Conservation (phyloP, 1,139 yeast genomes). For the Insectozyma bohioensis region DNA sequence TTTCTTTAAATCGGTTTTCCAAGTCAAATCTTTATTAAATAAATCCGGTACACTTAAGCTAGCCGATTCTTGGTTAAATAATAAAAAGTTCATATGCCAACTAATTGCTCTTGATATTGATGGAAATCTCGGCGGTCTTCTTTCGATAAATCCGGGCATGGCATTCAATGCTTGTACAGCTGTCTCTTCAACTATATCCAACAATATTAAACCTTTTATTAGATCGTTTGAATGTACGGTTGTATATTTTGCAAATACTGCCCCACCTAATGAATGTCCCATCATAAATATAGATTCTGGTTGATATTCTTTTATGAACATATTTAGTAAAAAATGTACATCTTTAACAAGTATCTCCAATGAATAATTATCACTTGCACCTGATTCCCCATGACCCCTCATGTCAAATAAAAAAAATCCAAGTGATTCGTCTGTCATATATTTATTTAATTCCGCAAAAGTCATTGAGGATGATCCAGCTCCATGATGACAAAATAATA, state of each 20-base stretch:
- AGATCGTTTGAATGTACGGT: slow-evolving; percentile 12
- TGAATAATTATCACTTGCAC: slow-evolving; percentile 38
- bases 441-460: slow-evolving; percentile 56
- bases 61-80: slow-evolving; percentile 65
- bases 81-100: slow-evolving; percentile 70
- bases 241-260: slow-evolving; percentile 61
- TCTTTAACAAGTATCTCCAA: slow-evolving; percentile 58
- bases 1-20: slow-evolving; percentile 63
- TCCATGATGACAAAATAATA: slow-evolving; percentile 85
- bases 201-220: slow-evolving; percentile 65
- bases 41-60: slow-evolving; percentile 73
- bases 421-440: slow-evolving; percentile 17
- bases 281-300: slow-evolving; percentile 45
- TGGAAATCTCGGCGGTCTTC: slow-evolving; percentile 60
- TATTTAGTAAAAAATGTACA: slow-evolving; percentile 45
- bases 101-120: slow-evolving; percentile 62
- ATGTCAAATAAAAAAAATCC: slow-evolving; percentile 76
- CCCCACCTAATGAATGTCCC: slow-evolving; percentile 94
- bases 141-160: slow-evolving; percentile 63
- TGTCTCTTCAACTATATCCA: slow-evolving; percentile 94
- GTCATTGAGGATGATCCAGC: slow-evolving; percentile 90
- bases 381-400: slow-evolving; percentile 73
- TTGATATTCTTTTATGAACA: slow-evolving; percentile 27
- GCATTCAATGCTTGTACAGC: slow-evolving; percentile 68
- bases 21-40: slow-evolving; percentile 35